Base-by-base conservation (phyloP, 805 yeast genomes). In the Nakazawaea pomicola region DNA sequence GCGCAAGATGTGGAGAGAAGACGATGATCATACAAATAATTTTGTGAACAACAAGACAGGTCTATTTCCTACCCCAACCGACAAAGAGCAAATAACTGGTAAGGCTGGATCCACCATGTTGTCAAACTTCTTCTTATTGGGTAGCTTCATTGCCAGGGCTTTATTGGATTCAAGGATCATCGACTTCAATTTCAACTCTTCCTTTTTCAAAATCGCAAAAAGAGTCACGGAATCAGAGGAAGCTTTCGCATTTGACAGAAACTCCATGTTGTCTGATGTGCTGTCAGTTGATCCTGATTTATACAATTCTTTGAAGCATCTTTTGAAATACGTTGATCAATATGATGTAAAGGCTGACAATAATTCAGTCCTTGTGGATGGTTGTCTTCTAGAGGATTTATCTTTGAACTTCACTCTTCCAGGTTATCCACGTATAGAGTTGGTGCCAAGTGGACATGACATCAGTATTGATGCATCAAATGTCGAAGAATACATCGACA, bases 111-210 rank as follows among this genome's bases (percentile, higher is more conserved):
- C 57, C 8, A 72, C 68, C 41, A 61, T 70, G 0, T 43, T 80
- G 5, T 67, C 69, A 20, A 58, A 80, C 35, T 91, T 87, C 58
- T 67, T 70, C 12, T 70, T 76, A 16, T 62, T 91, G 46, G 99
- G 99, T 3, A 78, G 76, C 40, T 88, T 93, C 55, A 69, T 89
- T 39, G 96, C 96, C 0, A 71, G 97, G 45, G 83, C 96, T 0
- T 64, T 90, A 55, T 60, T 91, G 38, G 99, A 91, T 59, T 80
- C 86, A n/a, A 69, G 98, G 48, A 78, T 90, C 34, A 72, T 91
- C 35, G 98, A 93, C 57, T 80, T 91, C 57, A 68, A 77, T 35
- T 81, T 91, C 62, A 87, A 78, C 54, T 73, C 78, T 0, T 57
- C 78, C 3, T 87, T 91, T 54, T 83, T 91, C 55, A 70, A 74